Base-by-base conservation (phyloP, 805 yeast species). In the Kurtzmaniella fragi region DNA sequence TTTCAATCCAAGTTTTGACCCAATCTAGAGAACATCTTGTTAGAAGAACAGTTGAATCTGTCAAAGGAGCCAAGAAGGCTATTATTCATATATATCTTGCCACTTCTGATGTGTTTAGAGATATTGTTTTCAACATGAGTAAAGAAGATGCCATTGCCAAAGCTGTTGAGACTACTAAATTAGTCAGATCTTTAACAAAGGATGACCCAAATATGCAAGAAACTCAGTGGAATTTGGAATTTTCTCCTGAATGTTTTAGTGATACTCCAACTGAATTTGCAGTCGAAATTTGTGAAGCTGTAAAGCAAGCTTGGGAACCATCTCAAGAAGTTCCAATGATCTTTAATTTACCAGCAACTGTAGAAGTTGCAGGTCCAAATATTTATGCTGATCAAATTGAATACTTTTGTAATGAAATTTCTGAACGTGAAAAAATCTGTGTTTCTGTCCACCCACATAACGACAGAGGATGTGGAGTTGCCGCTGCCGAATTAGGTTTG, bases 391-490 rank as follows among this genome's bases (percentile, higher is more conserved):
- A 84, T 57, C 93, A 84, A 69, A 79, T 84, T 42, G 95, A 84
- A 67, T 83, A 75, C 58, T 84, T 84, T 51, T 56, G 77, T 35
- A 76, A 75, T 12, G 64, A 77, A 44, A 75, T 84, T 40, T 50
- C 76, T 34, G 75, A 84, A 46, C 77, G 95, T 47, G 85, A 82
- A 41, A 80, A 72, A 47, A 75, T 85, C 17, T 78, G 86, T 50
- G 75, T 84, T 37, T 84, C 93, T 11, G 73, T 85, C 40, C 95
- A 84, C 59, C 85, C 88, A 26, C 95, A 84, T 62, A 84, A 84
- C 50, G 93, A 84, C 62, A 74, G 95, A 53, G 95, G 95, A 16
- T 84, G 91, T 58, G 90, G 85, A 11, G 90, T 84, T n/a, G 93
- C 91, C 9, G 93, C 93, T 28, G 82, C 89, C 3, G 95, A 84